These are phyloP conservation scores for Hygrocybe coccinea DNA, from an alignment of 768 basidiomycete genomes.

Conservation along the genomic window DNA sequence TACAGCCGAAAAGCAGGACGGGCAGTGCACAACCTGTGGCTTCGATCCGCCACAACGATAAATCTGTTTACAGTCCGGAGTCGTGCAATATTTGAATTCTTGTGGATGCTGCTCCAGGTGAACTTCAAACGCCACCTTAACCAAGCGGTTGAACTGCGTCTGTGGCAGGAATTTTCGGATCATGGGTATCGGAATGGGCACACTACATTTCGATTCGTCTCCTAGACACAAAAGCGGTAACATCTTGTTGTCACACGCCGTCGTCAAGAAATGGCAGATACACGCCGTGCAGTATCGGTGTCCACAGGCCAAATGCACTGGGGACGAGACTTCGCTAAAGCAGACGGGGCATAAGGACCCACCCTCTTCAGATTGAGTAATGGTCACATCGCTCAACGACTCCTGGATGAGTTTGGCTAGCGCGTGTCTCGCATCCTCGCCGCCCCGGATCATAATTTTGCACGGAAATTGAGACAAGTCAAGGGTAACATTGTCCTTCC, in stretches of 20 bases:
- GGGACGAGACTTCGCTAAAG: slow-evolving; percentile 38
- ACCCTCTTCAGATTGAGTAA: not conserved
- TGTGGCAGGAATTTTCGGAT: slow-evolving; percentile 49
- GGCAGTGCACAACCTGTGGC: slow-evolving; percentile 37
- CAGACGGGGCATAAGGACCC: slow-evolving; percentile 50
- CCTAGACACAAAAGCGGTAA: slow-evolving; percentile 69
- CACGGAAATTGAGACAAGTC: slow-evolving; percentile 33
- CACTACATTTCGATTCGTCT: slow-evolving; percentile 48
- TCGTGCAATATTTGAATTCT: slow-evolving; percentile 63
- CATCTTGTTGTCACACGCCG: slow-evolving; percentile 33
- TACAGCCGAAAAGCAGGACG: slow-evolving; percentile 46
- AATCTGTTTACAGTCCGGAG: slow-evolving; percentile 66
- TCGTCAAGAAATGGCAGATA: slow-evolving; percentile 41
- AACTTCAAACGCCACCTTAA: slow-evolving; percentile 50
- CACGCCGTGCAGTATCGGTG: slow-evolving; percentile 50
- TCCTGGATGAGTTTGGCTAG: slow-evolving; percentile 42
- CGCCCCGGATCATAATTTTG: slow-evolving; percentile 49
- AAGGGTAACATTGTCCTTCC: slow-evolving; percentile 50
- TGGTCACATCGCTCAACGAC: slow-evolving; percentile 26
- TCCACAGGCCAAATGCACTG: slow-evolving; percentile 42
- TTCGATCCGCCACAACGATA: slow-evolving; percentile 36
- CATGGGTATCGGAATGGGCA: slow-evolving; percentile 48
- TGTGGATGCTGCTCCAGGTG: slow-evolving; percentile 52
- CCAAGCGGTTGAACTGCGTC: slow-evolving; percentile 46
- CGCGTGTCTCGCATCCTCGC: slow-evolving; percentile 49